Evolutionary conservation across 345 rosid species (phyloP).

Genomic region (Melaleuca alternifolia): DNA sequence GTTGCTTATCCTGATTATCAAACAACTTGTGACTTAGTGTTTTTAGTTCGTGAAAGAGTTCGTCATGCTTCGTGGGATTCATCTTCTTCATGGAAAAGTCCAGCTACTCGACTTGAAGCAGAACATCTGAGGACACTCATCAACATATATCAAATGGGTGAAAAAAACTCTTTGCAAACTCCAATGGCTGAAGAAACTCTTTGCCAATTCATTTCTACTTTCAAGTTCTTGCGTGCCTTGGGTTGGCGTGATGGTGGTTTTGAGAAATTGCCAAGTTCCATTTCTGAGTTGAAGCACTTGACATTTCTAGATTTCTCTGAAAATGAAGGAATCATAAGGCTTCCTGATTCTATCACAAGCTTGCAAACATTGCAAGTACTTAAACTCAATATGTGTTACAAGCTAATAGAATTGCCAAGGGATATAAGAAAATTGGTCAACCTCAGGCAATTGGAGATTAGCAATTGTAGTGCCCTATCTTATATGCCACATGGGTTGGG

Average conservation of each 20-base stretch:
- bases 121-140: not conserved
- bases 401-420: not conserved
- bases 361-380: not conserved
- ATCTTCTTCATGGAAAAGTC: too few species aligned
- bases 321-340: not conserved
- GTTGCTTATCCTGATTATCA: too few species aligned
- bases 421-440: not conserved
- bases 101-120: too few species aligned
- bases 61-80: fast-evolving
- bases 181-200: not conserved
- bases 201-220: fast-evolving
- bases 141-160: too few species aligned
- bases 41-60: not conserved
- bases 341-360: not conserved
- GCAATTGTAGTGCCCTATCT: not conserved
- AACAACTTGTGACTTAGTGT: fast-evolving
- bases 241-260: fast-evolving
- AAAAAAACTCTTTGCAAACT: fast-evolving
- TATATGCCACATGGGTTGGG: not conserved
- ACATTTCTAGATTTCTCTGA: not conserved
- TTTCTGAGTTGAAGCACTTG: not conserved
- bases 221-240: not conserved
- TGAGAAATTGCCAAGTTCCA: not conserved
- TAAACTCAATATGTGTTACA: not conserved
- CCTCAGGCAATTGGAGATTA: not conserved